Evolutionary conservation across 202 grass and related monocot species (phyloP).

Genomic region (Bolboschoenoplectus hybrid): DNA sequence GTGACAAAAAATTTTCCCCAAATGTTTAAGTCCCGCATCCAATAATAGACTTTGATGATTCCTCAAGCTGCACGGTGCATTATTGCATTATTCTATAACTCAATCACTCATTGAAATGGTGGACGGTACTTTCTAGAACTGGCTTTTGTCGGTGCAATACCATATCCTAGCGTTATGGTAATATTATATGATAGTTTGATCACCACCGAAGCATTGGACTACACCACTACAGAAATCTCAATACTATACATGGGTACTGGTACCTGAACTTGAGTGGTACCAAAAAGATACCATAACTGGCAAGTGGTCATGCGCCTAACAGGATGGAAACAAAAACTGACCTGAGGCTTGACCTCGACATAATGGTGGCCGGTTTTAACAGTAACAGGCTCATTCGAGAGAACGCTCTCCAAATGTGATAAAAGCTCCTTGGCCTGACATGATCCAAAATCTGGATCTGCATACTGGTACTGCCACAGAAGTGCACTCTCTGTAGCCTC

Average conservation of each 20-base stretch:
- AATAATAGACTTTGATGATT: not conserved
- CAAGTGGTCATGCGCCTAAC: not conserved
- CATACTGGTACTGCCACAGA: conserved; percentile 48
- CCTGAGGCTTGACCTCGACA: conserved; percentile 54
- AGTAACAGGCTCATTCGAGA: conserved; percentile 42
- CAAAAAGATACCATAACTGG: not conserved
- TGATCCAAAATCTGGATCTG: conserved; percentile 53
- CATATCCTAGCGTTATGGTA: not conserved
- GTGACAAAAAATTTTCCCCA: not conserved
- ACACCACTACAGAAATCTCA: not conserved
- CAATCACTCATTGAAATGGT: too few species aligned
- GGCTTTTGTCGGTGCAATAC: not conserved
- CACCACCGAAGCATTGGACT: not conserved
- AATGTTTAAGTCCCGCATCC: not conserved
- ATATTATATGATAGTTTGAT: not conserved
- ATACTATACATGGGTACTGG: not conserved
- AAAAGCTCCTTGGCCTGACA: conserved; percentile 57
- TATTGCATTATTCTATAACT: not conserved
- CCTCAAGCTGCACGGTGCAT: not conserved
- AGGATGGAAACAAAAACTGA: not conserved
- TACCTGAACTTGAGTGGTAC: not conserved
- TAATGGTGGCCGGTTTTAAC: conserved; percentile 39
- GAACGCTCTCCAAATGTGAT: conserved; percentile 50
- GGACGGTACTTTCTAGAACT: not conserved
- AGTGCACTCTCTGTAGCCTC: conserved; percentile 47